A percentile compares a stretch with the other conserved stretches of the same genome.
These are phyloP conservation scores for Dioscorea zingiberensis DNA, from an alignment of 106 monocot species.

Conservation along the genomic window DNA sequence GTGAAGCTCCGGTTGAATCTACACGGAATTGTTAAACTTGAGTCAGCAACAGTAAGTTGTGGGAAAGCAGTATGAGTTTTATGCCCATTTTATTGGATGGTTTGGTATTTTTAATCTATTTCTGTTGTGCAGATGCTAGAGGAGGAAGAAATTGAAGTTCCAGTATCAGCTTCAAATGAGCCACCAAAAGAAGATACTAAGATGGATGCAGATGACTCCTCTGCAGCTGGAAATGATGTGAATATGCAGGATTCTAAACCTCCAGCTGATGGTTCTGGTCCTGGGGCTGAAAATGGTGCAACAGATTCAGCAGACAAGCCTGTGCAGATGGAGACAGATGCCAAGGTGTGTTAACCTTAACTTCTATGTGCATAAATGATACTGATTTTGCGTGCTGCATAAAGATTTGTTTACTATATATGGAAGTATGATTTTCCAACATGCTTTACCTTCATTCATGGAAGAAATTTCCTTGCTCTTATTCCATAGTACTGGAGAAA, in stretches of 20 bases:
- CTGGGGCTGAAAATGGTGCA: conserved; percentile 50
- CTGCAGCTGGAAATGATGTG: conserved; percentile 32
- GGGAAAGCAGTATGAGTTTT: neutral
- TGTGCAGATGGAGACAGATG: conserved; percentile 77
- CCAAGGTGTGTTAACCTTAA: conserved; percentile 41
- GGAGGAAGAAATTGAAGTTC: conserved; percentile 85
- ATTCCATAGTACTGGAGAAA: too few species aligned
- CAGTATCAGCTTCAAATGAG: conserved; percentile 44
- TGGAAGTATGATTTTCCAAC: too few species aligned
- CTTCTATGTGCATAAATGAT: too few species aligned
- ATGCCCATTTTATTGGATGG: neutral
- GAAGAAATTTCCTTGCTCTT: too few species aligned
- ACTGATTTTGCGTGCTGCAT: too few species aligned
- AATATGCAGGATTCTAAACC: conserved; percentile 73
- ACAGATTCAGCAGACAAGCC: conserved; percentile 51
- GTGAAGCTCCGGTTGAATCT: conserved; percentile 78
- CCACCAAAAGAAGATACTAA: conserved; percentile 38
- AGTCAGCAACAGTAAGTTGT: conserved; percentile 84
- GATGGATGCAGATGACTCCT: conserved; percentile 69
- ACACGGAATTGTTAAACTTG: conserved; percentile 80
- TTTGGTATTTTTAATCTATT: neutral
- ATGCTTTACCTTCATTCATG: too few species aligned
- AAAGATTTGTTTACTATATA: too few species aligned
- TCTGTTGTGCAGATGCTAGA: conserved; percentile 57
- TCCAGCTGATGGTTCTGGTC: conserved; percentile 18